Percentiles rank a stretch among this genome's conserved stretches.
phyloP scores from a whole-genome alignment of 192 early-diverging fungal species.

The Mortierella claussenii region DNA sequence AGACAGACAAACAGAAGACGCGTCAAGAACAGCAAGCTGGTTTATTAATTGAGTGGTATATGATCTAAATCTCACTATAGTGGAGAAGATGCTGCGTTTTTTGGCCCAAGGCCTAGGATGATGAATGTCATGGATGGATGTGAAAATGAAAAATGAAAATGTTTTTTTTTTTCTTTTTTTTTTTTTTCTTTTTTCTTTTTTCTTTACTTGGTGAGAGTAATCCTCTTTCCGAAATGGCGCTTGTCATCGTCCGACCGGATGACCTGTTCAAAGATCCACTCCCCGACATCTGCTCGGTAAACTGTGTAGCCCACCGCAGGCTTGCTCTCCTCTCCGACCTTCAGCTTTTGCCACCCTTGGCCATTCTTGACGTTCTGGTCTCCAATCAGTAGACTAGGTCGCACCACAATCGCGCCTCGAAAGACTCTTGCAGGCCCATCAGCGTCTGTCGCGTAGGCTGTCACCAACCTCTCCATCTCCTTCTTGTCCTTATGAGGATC shows the following conservation, averaged over 20 bases:
- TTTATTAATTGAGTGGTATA: too few relatives aligned
- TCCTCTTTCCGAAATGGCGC: conserved; percentile 7
- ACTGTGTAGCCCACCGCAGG: conserved; percentile 29
- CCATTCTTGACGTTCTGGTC: conserved; percentile 25
- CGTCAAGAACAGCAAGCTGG: too few relatives aligned
- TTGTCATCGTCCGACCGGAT: conserved; percentile 14
- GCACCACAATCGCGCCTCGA: conserved; percentile 20
- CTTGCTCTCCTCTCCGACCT: conserved; percentile 23
- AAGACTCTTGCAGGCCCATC: conserved; percentile 8
- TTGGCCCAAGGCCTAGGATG: too few relatives aligned
- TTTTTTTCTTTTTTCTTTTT: background rate
- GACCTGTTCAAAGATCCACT: conserved; percentile 39
- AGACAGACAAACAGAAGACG: too few relatives aligned
- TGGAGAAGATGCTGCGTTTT: too few relatives aligned
- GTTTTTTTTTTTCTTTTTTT: background rate
- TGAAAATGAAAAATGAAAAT: background rate
- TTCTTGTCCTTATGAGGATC: conserved; percentile 51
- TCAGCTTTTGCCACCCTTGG: conserved; percentile 34
- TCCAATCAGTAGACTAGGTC: conserved; percentile 25
- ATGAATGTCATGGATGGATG: too few relatives aligned
- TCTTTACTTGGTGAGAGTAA: conserved; percentile 8
- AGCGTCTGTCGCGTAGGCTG: background rate
- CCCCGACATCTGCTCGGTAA: conserved; percentile 23
- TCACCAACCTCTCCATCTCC: conserved; percentile 24
- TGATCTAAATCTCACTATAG: too few relatives aligned